Conservation (phyloP, 2,329 filamentous ascomycete genomes). For the Monosporascus sp. region DNA sequence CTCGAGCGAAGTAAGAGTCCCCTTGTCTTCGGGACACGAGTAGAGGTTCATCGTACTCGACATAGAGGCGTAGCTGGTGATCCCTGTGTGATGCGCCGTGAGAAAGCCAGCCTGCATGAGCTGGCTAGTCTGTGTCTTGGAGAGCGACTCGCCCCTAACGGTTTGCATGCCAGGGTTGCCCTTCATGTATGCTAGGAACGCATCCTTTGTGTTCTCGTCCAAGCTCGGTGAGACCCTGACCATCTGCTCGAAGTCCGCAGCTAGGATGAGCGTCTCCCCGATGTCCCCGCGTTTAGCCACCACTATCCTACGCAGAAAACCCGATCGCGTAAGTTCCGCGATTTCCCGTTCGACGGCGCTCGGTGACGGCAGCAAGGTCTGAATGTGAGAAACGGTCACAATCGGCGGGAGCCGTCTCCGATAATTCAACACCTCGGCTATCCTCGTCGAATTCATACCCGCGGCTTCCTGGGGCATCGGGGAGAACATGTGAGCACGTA, state of each 20-base stretch:
- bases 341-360: slow-evolving; percentile 64
- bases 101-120: slow-evolving; percentile 64
- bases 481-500: slow-evolving; percentile 58
- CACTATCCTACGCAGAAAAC: slow-evolving; percentile 54
- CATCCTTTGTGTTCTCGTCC: slow-evolving; percentile 37
- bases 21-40: slow-evolving; percentile 46
- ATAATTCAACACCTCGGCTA: slow-evolving; percentile 59
- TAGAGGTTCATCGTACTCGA: slow-evolving; percentile 33
- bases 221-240: slow-evolving; percentile 31
- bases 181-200: slow-evolving; percentile 47
- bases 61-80: slow-evolving; percentile 26
- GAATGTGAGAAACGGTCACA: slow-evolving; percentile 60
- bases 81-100: slow-evolving; percentile 39
- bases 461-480: slow-evolving; percentile 50
- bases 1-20: slow-evolving; percentile 55
- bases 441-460: slow-evolving; percentile 59
- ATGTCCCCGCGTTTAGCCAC: slow-evolving; percentile 56
- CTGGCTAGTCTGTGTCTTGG: slow-evolving; percentile 28
- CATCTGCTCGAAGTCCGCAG: slow-evolving; percentile 48
- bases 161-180: slow-evolving; percentile 42
- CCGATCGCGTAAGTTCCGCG: slow-evolving; percentile 51
- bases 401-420: slow-evolving; percentile 55
- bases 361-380: slow-evolving; percentile 56
- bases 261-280: slow-evolving; percentile 60
- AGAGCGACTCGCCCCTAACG: slow-evolving; percentile 26